These are phyloP conservation scores for Tillandsia fasciculata DNA, from an alignment of 176 grass and related monocot genomes.

Conservation along the genomic window DNA sequence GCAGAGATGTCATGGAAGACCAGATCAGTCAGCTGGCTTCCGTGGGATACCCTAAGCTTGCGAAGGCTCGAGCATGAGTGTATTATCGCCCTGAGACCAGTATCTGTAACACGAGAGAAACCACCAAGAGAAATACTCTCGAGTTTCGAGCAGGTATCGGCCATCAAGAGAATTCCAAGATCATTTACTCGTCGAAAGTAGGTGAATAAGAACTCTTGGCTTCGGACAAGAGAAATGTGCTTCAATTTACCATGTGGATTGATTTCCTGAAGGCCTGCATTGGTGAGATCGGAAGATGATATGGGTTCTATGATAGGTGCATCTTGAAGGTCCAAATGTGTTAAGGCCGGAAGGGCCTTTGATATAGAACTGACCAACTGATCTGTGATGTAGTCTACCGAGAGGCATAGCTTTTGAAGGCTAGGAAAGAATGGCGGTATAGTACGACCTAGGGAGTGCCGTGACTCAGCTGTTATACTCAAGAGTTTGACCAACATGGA, in stretches of 20 bases:
- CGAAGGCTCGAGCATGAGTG: constrained; percentile 73
- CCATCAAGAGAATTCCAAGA: constrained; percentile 78
- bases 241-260: constrained; percentile 76
- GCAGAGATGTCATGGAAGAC: constrained; percentile 97
- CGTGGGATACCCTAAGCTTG: constrained; percentile 79
- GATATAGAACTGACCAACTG: constrained; percentile 71
- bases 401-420: constrained; percentile 71
- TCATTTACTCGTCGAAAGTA: constrained; percentile 77
- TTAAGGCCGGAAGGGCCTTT: constrained; percentile 52
- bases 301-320: constrained; percentile 66
- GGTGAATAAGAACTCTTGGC: constrained; percentile 81
- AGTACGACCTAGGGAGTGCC: constrained; percentile 28
- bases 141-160: constrained; percentile 63
- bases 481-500: constrained; percentile 72
- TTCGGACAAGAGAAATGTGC: constrained; percentile 81
- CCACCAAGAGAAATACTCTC: constrained; percentile 89
- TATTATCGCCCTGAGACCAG: constrained; percentile 81
- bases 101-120: constrained; percentile 87
- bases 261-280: constrained; percentile 77
- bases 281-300: constrained; percentile 71
- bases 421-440: constrained; percentile 51
- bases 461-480: constrained; percentile 19
- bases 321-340: constrained; percentile 87
- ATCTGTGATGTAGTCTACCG: constrained; percentile 81
- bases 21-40: constrained; percentile 81